Percentiles rank a stretch among this genome's conserved stretches.
phyloP scores from a whole-genome alignment of 2,329 filamentous ascomycete genomes.

The Hypomyces rosellus region DNA sequence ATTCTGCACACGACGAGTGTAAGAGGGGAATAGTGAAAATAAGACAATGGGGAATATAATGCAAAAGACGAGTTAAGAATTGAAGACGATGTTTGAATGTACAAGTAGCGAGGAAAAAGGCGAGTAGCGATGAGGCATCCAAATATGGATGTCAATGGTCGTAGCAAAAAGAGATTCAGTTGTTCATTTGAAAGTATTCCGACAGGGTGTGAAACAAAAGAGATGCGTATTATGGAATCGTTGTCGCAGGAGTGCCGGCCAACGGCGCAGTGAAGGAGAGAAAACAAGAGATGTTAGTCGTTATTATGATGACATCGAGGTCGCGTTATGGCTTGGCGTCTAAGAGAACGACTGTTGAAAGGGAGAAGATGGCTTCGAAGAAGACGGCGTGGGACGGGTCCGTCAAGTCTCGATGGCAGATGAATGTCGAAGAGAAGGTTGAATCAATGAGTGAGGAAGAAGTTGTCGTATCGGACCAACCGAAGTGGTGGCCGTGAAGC shows the following conservation, averaged over 20 bases:
- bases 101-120: conserved; percentile 23
- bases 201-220: conserved; percentile 24
- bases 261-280: conserved; percentile 17
- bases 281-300: conserved; percentile 31
- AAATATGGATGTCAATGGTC: conserved; percentile 20
- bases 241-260: conserved; percentile 22
- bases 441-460: neutral
- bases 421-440: conserved; percentile 1
- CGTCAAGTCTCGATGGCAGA: conserved; percentile 15
- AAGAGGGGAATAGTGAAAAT: conserved; percentile 13
- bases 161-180: conserved; percentile 30
- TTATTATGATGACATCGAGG: conserved; percentile 41
- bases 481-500: conserved; percentile 19
- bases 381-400: conserved; percentile 23
- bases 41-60: neutral
- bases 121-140: conserved; percentile 19
- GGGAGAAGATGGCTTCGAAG: conserved; percentile 12
- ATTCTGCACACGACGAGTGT: conserved; percentile 1
- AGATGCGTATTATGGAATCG: conserved; percentile 28
- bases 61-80: conserved; percentile 11
- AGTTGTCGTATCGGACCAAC: conserved; percentile 24
- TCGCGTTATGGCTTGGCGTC: conserved; percentile 20
- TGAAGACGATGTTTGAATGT: conserved; percentile 25
- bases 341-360: conserved; percentile 23
- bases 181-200: conserved; percentile 32